These are phyloP conservation scores for Fraxinus sp. DNA, from an alignment of 305 asterid genomes.

Conservation along the genomic window DNA sequence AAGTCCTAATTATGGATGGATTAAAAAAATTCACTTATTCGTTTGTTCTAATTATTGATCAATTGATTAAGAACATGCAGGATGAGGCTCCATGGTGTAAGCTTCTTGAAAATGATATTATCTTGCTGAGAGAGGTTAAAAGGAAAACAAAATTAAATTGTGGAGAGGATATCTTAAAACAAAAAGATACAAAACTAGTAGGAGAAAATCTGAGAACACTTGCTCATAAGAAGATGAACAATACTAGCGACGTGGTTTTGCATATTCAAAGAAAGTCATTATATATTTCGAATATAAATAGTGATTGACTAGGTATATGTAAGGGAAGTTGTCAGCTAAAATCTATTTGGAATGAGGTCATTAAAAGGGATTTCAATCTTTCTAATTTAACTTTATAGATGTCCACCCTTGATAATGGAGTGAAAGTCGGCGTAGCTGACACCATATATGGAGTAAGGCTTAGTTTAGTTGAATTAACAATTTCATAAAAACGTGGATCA, in stretches of 20 bases:
- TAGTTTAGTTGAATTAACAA: not conserved
- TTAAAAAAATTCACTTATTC: not conserved
- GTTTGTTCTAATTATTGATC: not conserved
- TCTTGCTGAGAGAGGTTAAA: not conserved
- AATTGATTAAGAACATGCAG: not conserved
- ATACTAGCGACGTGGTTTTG: not conserved
- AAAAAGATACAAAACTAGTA: not conserved
- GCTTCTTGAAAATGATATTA: not conserved
- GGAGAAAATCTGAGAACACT: not conserved
- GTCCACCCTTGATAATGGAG: not conserved
- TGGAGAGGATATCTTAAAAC: not conserved
- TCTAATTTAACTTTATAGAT: not conserved
- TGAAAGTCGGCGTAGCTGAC: not conserved
- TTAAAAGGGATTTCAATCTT: not conserved
- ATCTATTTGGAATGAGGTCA: not conserved
- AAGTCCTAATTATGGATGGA: not conserved
- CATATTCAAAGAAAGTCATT: not conserved
- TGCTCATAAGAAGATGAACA: not conserved
- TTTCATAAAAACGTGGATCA: not conserved
- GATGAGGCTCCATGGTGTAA: not conserved
- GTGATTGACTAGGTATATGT: not conserved
- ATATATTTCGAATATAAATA: not conserved
- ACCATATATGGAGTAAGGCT: not conserved
- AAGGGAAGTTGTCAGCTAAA: not conserved
- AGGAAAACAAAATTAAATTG: not conserved